Percentiles rank a stretch among this genome's conserved stretches.
Conservation (phyloP, 805 yeast genomes). For the Yarrowia osloensis region DNA sequence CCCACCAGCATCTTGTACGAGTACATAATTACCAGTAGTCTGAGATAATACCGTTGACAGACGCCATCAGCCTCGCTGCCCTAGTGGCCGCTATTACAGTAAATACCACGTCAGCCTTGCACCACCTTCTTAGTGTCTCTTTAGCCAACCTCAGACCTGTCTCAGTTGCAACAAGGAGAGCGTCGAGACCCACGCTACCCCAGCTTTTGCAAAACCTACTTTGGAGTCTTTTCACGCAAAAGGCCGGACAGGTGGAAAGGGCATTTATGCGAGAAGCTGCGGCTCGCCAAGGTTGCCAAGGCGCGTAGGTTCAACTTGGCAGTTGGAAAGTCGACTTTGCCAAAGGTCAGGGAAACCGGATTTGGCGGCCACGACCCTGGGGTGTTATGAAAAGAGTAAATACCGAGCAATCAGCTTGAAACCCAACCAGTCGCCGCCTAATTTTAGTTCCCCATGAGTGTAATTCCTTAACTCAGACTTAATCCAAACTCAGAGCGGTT, state of each 20-base stretch:
- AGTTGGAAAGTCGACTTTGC: neutral
- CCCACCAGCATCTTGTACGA: too few species aligned
- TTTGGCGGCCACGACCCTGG: neutral
- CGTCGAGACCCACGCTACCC: constrained; percentile 3
- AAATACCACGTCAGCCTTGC: constrained; percentile 12
- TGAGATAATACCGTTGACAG: neutral
- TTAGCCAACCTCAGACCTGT: neutral
- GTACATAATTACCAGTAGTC: too few species aligned
- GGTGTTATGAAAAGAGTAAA: neutral
- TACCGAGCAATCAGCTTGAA: neutral
- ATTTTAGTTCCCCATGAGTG: neutral
- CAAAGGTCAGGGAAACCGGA: too few species aligned
- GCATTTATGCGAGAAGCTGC: neutral
- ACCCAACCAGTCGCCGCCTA: neutral
- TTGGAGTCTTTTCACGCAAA: neutral
- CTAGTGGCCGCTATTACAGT: neutral
- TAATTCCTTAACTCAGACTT: neutral
- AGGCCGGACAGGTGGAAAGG: constrained; percentile 4
- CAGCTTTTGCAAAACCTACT: constrained; percentile 3
- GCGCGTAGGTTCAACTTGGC: neutral
- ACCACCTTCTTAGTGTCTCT: neutral
- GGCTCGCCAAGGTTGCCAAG: constrained; percentile 12
- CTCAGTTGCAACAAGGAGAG: neutral
- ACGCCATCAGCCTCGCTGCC: neutral
- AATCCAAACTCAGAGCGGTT: neutral